Percentiles rank a stretch among this genome's conserved stretches.
Conservation (phyloP, 2,329 filamentous ascomycete genomes). For the Apiospora hydei region DNA sequence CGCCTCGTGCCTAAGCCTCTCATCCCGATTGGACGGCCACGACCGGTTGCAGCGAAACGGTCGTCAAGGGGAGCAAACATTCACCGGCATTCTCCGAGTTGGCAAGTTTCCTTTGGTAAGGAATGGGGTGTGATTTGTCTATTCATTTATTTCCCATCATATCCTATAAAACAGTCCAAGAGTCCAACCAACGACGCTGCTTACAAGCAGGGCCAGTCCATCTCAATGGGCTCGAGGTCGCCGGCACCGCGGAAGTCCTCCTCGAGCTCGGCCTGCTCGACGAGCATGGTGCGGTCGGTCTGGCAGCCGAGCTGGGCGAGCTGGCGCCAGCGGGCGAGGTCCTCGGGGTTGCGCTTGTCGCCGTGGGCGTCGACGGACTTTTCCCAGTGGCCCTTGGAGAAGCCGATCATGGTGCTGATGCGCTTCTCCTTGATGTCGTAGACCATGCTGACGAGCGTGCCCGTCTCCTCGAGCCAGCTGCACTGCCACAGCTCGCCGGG, state of each 20-base stretch:
- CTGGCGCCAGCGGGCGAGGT: slow-evolving; percentile 59
- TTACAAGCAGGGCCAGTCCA: slow-evolving; percentile 45
- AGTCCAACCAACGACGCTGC: background rate
- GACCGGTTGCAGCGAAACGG: background rate
- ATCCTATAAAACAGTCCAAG: background rate
- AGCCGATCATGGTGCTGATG: slow-evolving; percentile 60
- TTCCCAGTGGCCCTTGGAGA: slow-evolving; percentile 65
- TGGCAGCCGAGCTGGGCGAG: slow-evolving; percentile 58
- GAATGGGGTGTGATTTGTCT: background rate
- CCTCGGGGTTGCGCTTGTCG: slow-evolving; percentile 59
- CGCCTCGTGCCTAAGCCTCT: background rate
- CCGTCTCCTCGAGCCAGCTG: slow-evolving; percentile 68
- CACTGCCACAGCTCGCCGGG: slow-evolving; percentile 66
- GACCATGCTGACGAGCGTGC: slow-evolving; percentile 61
- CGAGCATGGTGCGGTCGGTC: slow-evolving; percentile 57
- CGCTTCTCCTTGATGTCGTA: slow-evolving; percentile 59
- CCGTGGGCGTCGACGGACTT: slow-evolving; percentile 57
- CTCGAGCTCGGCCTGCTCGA: slow-evolving; percentile 60
- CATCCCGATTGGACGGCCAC: background rate
- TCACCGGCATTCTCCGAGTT: background rate
- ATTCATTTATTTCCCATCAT: background rate
- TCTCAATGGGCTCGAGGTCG: slow-evolving; percentile 52
- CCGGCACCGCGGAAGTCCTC: slow-evolving; percentile 59
- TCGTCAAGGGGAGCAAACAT: background rate
- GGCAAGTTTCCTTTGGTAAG: background rate